Evolutionary conservation across 768 basidiomycete genomes (phyloP), one percentile per base, ranked within the genome.

Genomic region (Suillus subluteus): DNA sequence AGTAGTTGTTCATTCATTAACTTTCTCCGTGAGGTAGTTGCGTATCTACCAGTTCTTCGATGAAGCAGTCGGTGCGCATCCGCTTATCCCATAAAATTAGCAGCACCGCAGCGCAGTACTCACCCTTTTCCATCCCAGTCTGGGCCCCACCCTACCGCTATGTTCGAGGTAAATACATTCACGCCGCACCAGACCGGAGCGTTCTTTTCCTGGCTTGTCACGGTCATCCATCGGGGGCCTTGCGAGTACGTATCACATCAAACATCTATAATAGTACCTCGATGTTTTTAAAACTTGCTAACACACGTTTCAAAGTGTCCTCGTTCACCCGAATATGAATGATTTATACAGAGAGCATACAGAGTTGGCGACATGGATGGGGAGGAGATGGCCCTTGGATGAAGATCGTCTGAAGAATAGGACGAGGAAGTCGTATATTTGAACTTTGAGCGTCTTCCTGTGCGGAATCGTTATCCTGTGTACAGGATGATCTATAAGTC

Each of bases 161-260:
- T 91, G 89, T 91, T 91, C 71, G 85, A 91, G 72, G 83, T 91
- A 66, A 86, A 91, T 71, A 86, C 84, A 1, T 86, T 87, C 75
- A 86, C 72, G 43, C 89, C 90, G 11, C 87, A 87, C 69, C 86
- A 91, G 72, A 90, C 88, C 0, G 90, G 91, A 0, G 83, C 88
- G 1, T 75, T 92, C 16, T 91, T 91, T 72, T 81, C 86, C 12
- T 92, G 86, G 85, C 82, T 91, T 18, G 84, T 82, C 26, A 26
- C 26, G 26, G 26, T 26, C 18, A 86, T 90, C 38, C 81, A 91
- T 73, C 84, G 89, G 9, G 89, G 91, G 16, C 87, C 89, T 9
- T 87, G 86, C 80, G 90, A 89, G 89, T 91, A 73, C 52, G 90
- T 82, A 16, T 23, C 44, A 9, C 65, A 52, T 41, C 55, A 50